Evolutionary conservation across 148 eudicot genomes (phyloP), one percentile per base, ranked within the genome.

Genomic region (Fagopyrum tataricum): DNA sequence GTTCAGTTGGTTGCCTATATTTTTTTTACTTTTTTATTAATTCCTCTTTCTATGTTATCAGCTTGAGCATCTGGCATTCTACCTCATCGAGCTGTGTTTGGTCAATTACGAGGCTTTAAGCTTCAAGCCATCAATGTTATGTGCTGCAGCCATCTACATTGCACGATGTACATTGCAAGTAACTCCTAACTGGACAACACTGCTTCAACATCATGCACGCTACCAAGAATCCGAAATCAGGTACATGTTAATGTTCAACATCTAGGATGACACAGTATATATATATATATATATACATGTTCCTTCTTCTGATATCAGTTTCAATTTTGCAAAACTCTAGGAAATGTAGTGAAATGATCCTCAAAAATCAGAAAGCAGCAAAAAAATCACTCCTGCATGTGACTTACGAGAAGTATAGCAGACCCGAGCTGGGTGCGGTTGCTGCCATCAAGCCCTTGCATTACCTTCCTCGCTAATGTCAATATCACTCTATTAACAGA

Each of bases 21-120:
- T 15, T 8, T 5, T 0, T 23, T 51, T 72, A 26, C 40, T 7
- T 24, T 24, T 72, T 31, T 24, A 47, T 15, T 39, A 26, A 37
- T 23, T 55, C n/a, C 18, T 10, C 37, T 61, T 26, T 14, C 74
- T 59, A 10, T 78, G 58, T 71, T 61, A 10, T 6, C 85, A 91
- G 97, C 90, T 86, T 74, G 93, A 91, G 76, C 90, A 87, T 82
- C 89, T 95, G 53, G 91, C 97, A 14, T 95, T 88, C 83, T 95
- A 88, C 86, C 96, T 94, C 72, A 85, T 95, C 62, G 97, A 95
- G 80, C 79, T 95, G 72, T 90, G 91, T 76, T 81, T 91, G 79
- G 90, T 87, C 75, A 81, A 91, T 75, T 89, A 88, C 61, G 89
- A 90, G 78, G 88, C 89, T 62, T 78, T 95, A 73, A 86, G 80